A percentile compares a stretch with the other conserved stretches of the same genome.
phyloP scores from a whole-genome alignment of 805 yeast genomes.

The Saccharomycopsis babjevae region DNA sequence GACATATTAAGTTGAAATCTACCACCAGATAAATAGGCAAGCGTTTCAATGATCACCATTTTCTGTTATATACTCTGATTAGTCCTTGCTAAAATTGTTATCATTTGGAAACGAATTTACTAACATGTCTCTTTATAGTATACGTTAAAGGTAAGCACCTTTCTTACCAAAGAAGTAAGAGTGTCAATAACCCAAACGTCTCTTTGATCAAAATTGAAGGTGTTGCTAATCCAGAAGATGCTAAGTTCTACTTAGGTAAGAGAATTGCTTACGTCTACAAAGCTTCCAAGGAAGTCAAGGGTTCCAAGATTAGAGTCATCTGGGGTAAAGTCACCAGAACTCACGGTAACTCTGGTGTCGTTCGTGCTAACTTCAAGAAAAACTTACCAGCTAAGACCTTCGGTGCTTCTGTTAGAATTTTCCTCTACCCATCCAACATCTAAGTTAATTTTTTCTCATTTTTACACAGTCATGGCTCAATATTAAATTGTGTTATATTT shows the following conservation, averaged over 20 bases:
- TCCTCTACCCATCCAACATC: constrained; percentile 99
- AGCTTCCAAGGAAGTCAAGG: constrained; percentile 95
- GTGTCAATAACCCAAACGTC: constrained; percentile 94
- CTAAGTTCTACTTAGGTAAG: constrained; percentile 99
- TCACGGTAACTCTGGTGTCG: constrained; percentile 97
- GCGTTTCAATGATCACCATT: too few species aligned
- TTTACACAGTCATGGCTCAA: constrained; percentile 1
- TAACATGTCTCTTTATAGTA: constrained; percentile 38
- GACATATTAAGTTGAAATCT: background rate
- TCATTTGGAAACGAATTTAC: constrained; percentile 10
- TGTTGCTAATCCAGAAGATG: constrained; percentile 84
- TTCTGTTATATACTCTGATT: background rate
- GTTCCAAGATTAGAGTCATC: constrained; percentile 98
- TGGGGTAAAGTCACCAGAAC: constrained; percentile 99
- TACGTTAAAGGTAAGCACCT: constrained; percentile 99
- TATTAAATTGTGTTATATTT: background rate
- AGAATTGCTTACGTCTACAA: constrained; percentile 99
- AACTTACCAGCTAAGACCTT: constrained; percentile 99
- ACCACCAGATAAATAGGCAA: too few species aligned
- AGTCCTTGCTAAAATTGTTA: background rate
- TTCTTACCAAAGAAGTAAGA: constrained; percentile 99
- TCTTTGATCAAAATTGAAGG: constrained; percentile 97
- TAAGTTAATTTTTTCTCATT: constrained; percentile 33
- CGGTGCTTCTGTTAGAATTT: constrained; percentile 99
- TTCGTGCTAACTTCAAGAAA: constrained; percentile 97